Evolutionary conservation across 768 basidiomycete species (phyloP).

Genomic region (Phylloporus arenicola): DNA sequence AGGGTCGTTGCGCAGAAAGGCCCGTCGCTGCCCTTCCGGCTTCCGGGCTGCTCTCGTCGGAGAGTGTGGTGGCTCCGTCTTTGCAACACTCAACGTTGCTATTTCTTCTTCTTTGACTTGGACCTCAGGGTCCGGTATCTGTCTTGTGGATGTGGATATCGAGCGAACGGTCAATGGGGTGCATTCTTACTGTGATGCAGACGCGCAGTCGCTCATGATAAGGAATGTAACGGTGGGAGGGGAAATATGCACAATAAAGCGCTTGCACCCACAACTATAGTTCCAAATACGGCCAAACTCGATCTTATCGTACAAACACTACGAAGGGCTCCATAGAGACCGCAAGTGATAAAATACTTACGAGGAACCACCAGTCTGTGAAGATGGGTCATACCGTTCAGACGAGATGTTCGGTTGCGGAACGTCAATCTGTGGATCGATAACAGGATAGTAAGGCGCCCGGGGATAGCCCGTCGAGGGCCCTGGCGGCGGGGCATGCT

Average conservation of each 20-base stretch:
- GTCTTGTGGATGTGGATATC: conserved; percentile 14
- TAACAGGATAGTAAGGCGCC: conserved; percentile 34
- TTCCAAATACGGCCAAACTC: conserved; percentile 25
- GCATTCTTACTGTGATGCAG: conserved; percentile 15
- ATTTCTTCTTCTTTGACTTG: conserved; percentile 15
- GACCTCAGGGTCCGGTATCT: conserved; percentile 3
- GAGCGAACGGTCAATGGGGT: neutral
- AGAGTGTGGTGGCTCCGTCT: conserved; percentile 4
- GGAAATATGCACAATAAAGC: neutral
- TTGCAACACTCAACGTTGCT: conserved; percentile 1
- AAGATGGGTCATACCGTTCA: conserved; percentile 29
- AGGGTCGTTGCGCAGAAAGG: conserved; percentile 49
- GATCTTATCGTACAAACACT: no score
- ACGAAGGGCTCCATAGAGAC: no score
- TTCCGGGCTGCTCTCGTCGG: conserved; percentile 18
- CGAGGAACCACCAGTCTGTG: conserved; percentile 10
- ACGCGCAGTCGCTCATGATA: conserved; percentile 26
- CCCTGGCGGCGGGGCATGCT: conserved; percentile 20
- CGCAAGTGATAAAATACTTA: no score
- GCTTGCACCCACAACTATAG: conserved; percentile 1
- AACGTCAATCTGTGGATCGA: conserved; percentile 35
- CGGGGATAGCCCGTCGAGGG: conserved; percentile 24
- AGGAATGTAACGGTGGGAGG: conserved; percentile 17
- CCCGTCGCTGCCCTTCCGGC: conserved; percentile 43
- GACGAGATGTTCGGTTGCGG: conserved; percentile 31